These are phyloP conservation scores for Picea mariana DNA, from an alignment of 83 land plant species.

Conservation along the genomic window DNA sequence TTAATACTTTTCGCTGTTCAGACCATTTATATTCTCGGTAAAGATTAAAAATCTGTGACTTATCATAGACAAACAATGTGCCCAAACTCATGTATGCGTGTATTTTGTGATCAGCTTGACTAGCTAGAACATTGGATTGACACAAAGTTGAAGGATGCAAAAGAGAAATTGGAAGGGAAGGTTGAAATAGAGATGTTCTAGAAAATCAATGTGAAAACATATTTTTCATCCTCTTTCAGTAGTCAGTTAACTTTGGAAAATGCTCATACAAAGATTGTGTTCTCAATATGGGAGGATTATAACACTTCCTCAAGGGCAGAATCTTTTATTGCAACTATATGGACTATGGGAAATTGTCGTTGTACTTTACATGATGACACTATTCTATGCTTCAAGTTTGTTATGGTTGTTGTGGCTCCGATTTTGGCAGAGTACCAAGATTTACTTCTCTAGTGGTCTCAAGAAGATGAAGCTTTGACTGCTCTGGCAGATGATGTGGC, in stretches of 20 bases:
- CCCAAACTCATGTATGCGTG: too few species aligned
- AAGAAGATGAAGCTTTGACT: conserved; percentile 87
- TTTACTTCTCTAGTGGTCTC: conserved; percentile 65
- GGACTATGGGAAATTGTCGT: conserved; percentile 69
- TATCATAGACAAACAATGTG: too few species aligned
- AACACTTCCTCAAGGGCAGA: conserved; percentile 63
- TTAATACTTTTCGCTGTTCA: too few species aligned
- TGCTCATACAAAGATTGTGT: neutral
- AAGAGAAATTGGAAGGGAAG: too few species aligned
- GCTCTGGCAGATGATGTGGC: conserved; percentile 82
- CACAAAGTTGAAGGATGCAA: too few species aligned
- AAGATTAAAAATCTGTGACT: too few species aligned
- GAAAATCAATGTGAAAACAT: conserved; percentile 3
- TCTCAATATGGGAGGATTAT: conserved; percentile 36
- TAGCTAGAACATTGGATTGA: too few species aligned
- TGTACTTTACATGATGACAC: conserved; percentile 57
- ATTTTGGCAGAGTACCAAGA: conserved; percentile 54
- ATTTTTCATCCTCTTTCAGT: conserved; percentile 13
- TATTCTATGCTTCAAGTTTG: conserved; percentile 51
- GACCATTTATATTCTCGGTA: too few species aligned
- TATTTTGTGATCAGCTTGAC: too few species aligned
- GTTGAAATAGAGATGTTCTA: too few species aligned
- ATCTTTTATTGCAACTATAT: conserved; percentile 42
- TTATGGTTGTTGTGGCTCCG: conserved; percentile 49
- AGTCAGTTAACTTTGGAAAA: conserved; percentile 1